A percentile compares a stretch with the other conserved stretches of the same genome.
Conservation (phyloP, 2,329 filamentous ascomycete genomes). For the Tympanopsis confertula region DNA sequence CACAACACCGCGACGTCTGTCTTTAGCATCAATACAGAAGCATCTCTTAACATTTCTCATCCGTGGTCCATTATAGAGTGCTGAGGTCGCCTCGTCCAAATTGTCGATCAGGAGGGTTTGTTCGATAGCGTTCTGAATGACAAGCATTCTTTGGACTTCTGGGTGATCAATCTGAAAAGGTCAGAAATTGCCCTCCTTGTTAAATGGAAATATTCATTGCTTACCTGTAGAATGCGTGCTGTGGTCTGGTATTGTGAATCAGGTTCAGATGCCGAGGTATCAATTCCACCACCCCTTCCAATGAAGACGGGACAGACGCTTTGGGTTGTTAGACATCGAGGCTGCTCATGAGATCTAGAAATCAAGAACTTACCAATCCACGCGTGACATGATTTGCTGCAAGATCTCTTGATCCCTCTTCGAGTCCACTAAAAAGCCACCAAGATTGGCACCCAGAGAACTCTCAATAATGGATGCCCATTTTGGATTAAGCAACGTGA, state of each 20-base stretch:
- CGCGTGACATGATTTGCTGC: constrained; percentile 34
- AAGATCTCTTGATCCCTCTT: constrained; percentile 44
- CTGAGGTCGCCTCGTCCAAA: constrained; percentile 33
- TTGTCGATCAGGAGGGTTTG: constrained; percentile 47
- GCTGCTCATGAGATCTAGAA: too few species aligned
- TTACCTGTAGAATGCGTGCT: constrained; percentile 33
- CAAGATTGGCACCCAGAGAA: constrained; percentile 37
- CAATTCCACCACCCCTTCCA: constrained; percentile 29
- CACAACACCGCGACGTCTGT: constrained; percentile 27
- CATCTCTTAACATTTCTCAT: constrained; percentile 42
- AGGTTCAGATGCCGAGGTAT: constrained; percentile 39
- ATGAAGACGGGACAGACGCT: constrained; percentile 40
- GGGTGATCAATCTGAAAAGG: constrained; percentile 35
- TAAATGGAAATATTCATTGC: neutral
- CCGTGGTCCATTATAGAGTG: constrained; percentile 30
- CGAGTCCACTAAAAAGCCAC: constrained; percentile 46
- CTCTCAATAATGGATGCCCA: constrained; percentile 54
- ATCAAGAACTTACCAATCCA: constrained; percentile 10
- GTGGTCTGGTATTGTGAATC: constrained; percentile 39
- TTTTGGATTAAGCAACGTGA: constrained; percentile 43
- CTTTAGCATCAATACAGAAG: constrained; percentile 33
- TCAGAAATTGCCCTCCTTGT: neutral
- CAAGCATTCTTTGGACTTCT: constrained; percentile 44
- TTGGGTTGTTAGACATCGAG: neutral
- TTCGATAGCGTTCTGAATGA: constrained; percentile 50